Evolutionary conservation across 306 rosid genomes (phyloP).

Genomic region (Hippophae gyantsensis): DNA sequence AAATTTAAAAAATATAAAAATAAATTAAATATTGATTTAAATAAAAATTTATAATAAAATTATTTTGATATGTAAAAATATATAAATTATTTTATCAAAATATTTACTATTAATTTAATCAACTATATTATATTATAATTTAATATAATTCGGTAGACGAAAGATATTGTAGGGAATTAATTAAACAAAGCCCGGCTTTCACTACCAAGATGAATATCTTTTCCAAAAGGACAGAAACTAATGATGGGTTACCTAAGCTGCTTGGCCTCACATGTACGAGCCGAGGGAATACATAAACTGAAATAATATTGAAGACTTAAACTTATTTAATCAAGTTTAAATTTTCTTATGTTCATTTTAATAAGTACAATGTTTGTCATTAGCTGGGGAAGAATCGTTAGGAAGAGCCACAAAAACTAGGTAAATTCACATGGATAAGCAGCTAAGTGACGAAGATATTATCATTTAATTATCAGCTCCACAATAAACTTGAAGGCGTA

Average conservation of each 20-base stretch:
- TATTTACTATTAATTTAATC: too few species aligned
- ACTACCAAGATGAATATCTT: too few species aligned
- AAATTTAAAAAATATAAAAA: too few species aligned
- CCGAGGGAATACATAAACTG: constrained; percentile 23
- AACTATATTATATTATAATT: too few species aligned
- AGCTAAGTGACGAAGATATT: constrained; percentile 3
- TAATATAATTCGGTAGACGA: too few species aligned
- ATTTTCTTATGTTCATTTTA: constrained; percentile 19
- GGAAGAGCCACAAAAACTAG: constrained; percentile 4
- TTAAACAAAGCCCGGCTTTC: too few species aligned
- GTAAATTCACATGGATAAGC: constrained; percentile 24
- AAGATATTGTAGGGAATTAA: too few species aligned
- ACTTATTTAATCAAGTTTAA: constrained; percentile 12
- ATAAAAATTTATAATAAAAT: too few species aligned
- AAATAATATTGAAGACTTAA: constrained; percentile 20
- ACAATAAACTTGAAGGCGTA: neutral
- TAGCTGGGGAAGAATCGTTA: constrained; percentile 27
- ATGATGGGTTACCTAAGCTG: constrained; percentile 47
- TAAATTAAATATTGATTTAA: too few species aligned
- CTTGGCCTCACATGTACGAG: constrained; percentile 44
- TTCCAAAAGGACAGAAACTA: constrained; percentile 28
- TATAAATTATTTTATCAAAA: too few species aligned
- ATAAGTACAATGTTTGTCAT: constrained; percentile 16
- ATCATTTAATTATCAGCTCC: constrained; percentile 1
- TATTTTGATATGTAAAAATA: too few species aligned